Evolutionary conservation across 1,284 basidiomycete genomes (phyloP).

Genomic region (Trametes sp.): DNA sequence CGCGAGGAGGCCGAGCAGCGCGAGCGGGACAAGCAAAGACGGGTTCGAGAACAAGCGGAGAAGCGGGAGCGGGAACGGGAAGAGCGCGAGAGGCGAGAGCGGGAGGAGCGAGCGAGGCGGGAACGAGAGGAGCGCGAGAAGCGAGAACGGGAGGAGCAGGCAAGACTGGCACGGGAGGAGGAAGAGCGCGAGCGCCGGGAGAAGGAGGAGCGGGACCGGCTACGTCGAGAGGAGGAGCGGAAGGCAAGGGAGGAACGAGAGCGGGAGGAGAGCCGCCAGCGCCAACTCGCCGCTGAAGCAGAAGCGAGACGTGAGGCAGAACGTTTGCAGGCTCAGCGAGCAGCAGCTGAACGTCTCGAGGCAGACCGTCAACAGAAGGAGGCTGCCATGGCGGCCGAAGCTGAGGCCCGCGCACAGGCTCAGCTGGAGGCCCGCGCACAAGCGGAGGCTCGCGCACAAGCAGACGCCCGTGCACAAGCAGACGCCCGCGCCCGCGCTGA

Average conservation of each 20-base stretch:
- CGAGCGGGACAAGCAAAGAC: constrained; percentile 22
- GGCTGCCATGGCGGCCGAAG: constrained; percentile 11
- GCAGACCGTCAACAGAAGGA: constrained; percentile 8
- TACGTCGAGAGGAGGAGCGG: constrained; percentile 21
- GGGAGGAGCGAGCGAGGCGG: constrained; percentile 11
- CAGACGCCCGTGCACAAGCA: constrained; percentile 14
- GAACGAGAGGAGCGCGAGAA: constrained; percentile 15
- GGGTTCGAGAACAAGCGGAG: constrained; percentile 9
- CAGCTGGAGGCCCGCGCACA: constrained; percentile 10
- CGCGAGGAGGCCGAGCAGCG: constrained; percentile 34
- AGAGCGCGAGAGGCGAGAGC: constrained; percentile 13
- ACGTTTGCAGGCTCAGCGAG: constrained; percentile 2
- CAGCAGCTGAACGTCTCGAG: constrained; percentile 2
- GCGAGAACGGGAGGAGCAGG: constrained; percentile 27
- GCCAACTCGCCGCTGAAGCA: constrained; percentile 13
- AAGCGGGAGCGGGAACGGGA: constrained; percentile 27
- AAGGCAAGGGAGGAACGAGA: constrained; percentile 12
- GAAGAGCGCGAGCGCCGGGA: constrained; percentile 19
- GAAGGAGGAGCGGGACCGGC: constrained; percentile 18
- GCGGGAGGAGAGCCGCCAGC: constrained; percentile 36
- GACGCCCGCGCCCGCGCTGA: constrained; percentile 6
- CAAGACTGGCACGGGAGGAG: constrained; percentile 21
- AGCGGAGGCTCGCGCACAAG: constrained; percentile 13
- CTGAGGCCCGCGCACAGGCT: constrained; percentile 9
- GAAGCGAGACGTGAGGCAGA: constrained; percentile 17